Evolutionary conservation across 176 grass and related monocot genomes (phyloP).

Genomic region (Sorghum bicolor): DNA sequence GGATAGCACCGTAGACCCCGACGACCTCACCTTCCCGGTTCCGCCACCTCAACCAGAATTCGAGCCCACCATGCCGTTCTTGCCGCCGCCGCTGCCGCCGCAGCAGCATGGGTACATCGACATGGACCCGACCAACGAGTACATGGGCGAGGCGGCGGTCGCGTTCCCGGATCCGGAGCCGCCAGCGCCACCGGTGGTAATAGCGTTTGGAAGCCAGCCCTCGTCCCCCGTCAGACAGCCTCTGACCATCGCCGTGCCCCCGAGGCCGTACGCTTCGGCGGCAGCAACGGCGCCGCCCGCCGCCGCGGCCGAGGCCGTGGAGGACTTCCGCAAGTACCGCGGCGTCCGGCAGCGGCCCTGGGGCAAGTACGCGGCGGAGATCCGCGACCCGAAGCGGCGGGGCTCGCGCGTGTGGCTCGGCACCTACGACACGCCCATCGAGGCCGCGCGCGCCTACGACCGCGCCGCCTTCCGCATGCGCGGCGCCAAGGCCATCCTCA

Average conservation of each 20-base stretch:
- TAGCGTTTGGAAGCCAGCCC: slow-evolving; percentile 25
- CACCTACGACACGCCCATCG: slow-evolving; percentile 59
- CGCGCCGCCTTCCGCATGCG: slow-evolving; percentile 69
- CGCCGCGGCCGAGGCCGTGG: background rate
- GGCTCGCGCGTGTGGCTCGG: slow-evolving; percentile 86
- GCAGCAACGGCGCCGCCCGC: background rate
- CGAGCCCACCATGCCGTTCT: slow-evolving; percentile 14
- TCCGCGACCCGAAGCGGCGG: slow-evolving; percentile 67
- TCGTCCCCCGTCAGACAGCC: slow-evolving; percentile 2
- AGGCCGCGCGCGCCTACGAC: slow-evolving; percentile 76
- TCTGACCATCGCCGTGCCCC: slow-evolving; percentile 33
- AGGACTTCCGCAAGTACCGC: slow-evolving; percentile 62
- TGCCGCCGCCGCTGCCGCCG: background rate
- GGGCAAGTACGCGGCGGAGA: slow-evolving; percentile 92
- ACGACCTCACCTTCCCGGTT: background rate
- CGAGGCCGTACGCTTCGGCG: slow-evolving; percentile 25
- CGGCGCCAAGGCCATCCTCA: slow-evolving; percentile 72
- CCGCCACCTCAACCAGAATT: background rate
- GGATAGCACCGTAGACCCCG: background rate
- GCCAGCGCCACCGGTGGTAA: slow-evolving; percentile 15
- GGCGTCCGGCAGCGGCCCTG: slow-evolving; percentile 68
- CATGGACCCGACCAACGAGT: background rate
- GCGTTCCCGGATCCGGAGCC: slow-evolving; percentile 24
- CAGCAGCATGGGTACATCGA: background rate
- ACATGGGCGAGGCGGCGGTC: background rate